phyloP scores from a whole-genome alignment of 108 stramenopile genomes.

The Cyclotella choctawhatcheeana region DNA sequence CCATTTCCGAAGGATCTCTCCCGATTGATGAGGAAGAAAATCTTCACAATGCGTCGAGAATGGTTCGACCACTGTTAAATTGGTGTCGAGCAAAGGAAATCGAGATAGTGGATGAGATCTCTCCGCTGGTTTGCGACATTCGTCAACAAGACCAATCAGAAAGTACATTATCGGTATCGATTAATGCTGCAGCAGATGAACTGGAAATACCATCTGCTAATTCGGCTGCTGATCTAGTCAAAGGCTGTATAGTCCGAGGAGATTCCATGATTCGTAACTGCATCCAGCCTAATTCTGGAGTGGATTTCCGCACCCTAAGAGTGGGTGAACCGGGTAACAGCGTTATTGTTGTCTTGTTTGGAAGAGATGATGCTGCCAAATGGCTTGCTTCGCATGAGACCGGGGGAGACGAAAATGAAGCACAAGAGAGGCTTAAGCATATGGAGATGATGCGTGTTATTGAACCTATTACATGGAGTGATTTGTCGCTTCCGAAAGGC shows the following conservation, averaged over 20 bases:
- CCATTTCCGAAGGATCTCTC: conserved; percentile 56
- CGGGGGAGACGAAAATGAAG: conserved; percentile 60
- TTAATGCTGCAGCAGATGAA: conserved; percentile 46
- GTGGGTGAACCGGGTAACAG: conserved; percentile 84
- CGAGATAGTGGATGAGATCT: conserved; percentile 55
- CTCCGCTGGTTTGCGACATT: conserved; percentile 48
- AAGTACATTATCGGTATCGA: conserved; percentile 31
- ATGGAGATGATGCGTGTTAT: conserved; percentile 81
- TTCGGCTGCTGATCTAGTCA: conserved; percentile 25
- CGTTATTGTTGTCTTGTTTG: conserved; percentile 84
- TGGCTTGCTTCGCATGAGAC: conserved; percentile 73
- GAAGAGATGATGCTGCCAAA: conserved; percentile 67
- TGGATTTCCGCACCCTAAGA: conserved; percentile 81
- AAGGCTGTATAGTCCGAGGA: conserved; percentile 48
- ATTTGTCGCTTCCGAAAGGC: conserved; percentile 45
- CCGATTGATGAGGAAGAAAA: conserved; percentile 64
- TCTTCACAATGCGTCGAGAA: conserved; percentile 61
- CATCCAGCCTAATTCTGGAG: conserved; percentile 85
- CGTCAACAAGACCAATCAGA: conserved; percentile 11
- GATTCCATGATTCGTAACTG: conserved; percentile 72
- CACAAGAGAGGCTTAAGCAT: conserved; percentile 52
- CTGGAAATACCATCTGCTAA: conserved; percentile 52
- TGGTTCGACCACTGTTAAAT: conserved; percentile 69
- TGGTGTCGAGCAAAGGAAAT: conserved; percentile 81
- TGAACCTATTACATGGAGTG: conserved; percentile 70